Evolutionary conservation across 345 rosid species (phyloP), one percentile per base, ranked within the genome.

Genomic region (Passiflora organensis): DNA sequence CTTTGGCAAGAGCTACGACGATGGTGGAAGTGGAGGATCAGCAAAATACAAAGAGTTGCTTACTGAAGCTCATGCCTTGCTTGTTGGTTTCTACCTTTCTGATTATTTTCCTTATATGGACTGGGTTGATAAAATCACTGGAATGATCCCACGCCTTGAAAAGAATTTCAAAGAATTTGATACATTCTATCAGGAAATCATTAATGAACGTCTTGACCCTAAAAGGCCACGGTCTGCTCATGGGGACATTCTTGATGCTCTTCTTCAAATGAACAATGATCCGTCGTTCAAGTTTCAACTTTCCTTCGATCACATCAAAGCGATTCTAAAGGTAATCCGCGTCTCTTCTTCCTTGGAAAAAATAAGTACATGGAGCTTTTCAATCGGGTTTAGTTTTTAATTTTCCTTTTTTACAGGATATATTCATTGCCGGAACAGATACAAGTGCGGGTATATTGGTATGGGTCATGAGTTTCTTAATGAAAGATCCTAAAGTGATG

Each of bases 91-190:
- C 52, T 80, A 64, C 48, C 56, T 73, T 22, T 53, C 76, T 0
- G 82, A 85, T 47, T 67, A 60, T 38, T 67, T 78, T 36, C 87
- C 82, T 10, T 36, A 21, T 13, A 42, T 67, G 9, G 82, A 80
- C 0, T 72, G 75, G 70, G 12, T 75, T 6, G 91, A 85, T 60
- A 64, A 39, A 55, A 25, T 80, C 19, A 65, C 70, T 0, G 82
- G 85, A 5, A 24, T 68, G 24, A 32, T 43, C 10, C 14, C 34
- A 14, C 56, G 73, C 6, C 60, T 81, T 8, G 75, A 61, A 22
- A 79, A 63, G 91, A n/a, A n/a, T n/a, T n/a, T n/a, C n/a, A n/a
- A n/a, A n/a, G n/a, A n/a, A n/a, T n/a, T n/a, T n/a, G n/a, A 84
- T 42, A 32, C 4, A 0, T 71, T 79, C 52, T 79, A 69, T 32